Evolutionary conservation across 2,329 filamentous ascomycete species (phyloP), one percentile per base, ranked within the genome.

Genomic region (Aspergillus glaucus): DNA sequence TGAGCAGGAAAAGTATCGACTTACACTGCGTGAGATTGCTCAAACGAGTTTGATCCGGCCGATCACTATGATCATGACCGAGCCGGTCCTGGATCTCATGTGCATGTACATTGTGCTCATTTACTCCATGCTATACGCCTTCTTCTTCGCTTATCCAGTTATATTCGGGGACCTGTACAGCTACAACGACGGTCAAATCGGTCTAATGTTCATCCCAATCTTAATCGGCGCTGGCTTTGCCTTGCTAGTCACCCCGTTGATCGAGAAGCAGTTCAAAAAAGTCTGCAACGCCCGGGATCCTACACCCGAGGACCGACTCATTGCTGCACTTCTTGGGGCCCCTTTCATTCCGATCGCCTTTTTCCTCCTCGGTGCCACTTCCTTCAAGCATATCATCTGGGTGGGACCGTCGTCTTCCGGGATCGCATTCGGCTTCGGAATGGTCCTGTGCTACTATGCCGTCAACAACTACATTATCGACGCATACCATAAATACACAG

Each of bases 361-460:
- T 2, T 84, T 83, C 67, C 78, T 82, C 48, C 81, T 83, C 54
- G 80, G 79, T 0, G 82, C 79, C 74, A 78, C 79, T 0, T 86
- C 83, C 0, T 88, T 84, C 66, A 60, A 61, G n/a, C 52, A 68
- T 6, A 69, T 77, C 6, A 75, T 68, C 43, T 82, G 79, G 78
- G 74, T 80, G 24, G 75, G 68, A 0, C 78, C 80, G 0, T 72
- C 75, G 17, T 71, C 81, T 9, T 80, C 79, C 0, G 85, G 85
- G 8, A 78, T 84, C 60, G 77, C 80, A 6, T 81, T 88, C 43
- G 85, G 85, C n/a, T 88, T 87, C 59, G 85, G 85, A 51, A 87
- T 88, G 75, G 87, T 88, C 63, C 86, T 88, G 71, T 76, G 88
- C 21, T 88, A 88, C 76, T 88, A 88, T 70, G 74, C 82, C 5